Base-by-base conservation (phyloP, 2,329 filamentous ascomycete genomes). In the Sporothrix euskadiensis region DNA sequence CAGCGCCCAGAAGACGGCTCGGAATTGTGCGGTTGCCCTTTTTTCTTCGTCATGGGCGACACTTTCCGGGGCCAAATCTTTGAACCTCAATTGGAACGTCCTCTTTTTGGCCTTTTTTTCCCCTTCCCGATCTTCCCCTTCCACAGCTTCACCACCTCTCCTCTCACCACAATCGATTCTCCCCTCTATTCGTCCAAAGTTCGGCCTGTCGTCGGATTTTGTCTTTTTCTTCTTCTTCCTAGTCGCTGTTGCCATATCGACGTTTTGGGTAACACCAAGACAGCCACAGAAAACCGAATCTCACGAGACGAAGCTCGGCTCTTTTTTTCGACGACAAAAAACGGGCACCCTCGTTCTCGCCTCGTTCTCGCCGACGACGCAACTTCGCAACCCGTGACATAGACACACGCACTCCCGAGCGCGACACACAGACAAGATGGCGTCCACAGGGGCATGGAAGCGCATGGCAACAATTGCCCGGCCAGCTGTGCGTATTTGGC, bases 11-110 rank as follows among this genome's bases (percentile, higher is more conserved):
- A 35, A 54, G 65, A 35, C 71, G 71, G 65, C 7, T 76, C 75
- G 75, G 75, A 74, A 76, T 75, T 76, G 75, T 76, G 75, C 75
- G 75, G 75, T 76, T 74, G 73, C 71, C 71, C 49, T 66, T 57
- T 71, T 68, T 73, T 73, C 63, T 57, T 73, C 71, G 57, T 73
- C 63, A 57, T 74, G 32, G 59, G 56, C 35, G 70, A 41, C 63
- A 41, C 63, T 71, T 30, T 71, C 57, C 47, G 44, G 26, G 65
- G 54, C 16, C 65, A 61, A 52, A 41, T 72, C 30, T 65, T 52
- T 32, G 22, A 65, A 65, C 59, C 35, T 39, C 47, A 69, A 47
- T 49, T 70, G 47, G 61, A 52, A 52, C 52, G 54, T 47, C 8
- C 16, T 47, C 19, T 56, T 26, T 26, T 26, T 26, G 26, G 26